Conservation (phyloP, 108 stramenopile genomes). For the Phaeodactylum tricornutum region DNA sequence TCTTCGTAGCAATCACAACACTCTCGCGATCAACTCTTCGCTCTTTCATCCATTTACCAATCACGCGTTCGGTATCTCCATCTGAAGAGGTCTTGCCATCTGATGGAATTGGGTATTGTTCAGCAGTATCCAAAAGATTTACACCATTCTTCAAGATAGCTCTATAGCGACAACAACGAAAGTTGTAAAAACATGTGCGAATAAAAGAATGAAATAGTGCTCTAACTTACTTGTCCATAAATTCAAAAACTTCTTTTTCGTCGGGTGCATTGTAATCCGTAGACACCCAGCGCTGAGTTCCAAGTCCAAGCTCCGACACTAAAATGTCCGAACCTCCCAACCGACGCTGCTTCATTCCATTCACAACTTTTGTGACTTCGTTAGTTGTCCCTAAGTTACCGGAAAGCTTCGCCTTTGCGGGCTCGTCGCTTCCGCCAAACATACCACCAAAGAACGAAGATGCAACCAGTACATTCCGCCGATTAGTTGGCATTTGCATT, state of each 20-base stretch:
- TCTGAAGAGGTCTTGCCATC: constrained; percentile 38
- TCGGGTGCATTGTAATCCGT: constrained; percentile 73
- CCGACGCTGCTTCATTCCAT: constrained; percentile 68
- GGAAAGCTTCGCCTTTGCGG: not conserved
- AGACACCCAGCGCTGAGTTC: constrained; percentile 75
- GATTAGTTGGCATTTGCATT: too few species aligned
- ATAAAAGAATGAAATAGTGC: too few species aligned
- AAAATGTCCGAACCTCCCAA: constrained; percentile 74
- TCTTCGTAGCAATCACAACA: constrained; percentile 81
- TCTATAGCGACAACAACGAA: too few species aligned
- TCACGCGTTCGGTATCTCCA: constrained; percentile 70
- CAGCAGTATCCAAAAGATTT: constrained; percentile 79
- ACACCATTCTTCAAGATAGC: constrained; percentile 69
- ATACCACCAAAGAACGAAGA: not conserved
- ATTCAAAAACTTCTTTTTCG: constrained; percentile 49
- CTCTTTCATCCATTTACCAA: constrained; percentile 77
- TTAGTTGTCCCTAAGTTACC: constrained; percentile 45
- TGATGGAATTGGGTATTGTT: constrained; percentile 83
- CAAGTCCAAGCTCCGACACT: constrained; percentile 68
- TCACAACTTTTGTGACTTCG: constrained; percentile 53
- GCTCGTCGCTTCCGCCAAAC: not conserved
- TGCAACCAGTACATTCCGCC: not conserved
- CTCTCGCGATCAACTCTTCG: constrained; percentile 49
- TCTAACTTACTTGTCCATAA: constrained; percentile 82
- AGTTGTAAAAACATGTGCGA: too few species aligned